These are phyloP conservation scores for Kernera saxatilis DNA, from an alignment of 345 rosid species.

Conservation along the genomic window DNA sequence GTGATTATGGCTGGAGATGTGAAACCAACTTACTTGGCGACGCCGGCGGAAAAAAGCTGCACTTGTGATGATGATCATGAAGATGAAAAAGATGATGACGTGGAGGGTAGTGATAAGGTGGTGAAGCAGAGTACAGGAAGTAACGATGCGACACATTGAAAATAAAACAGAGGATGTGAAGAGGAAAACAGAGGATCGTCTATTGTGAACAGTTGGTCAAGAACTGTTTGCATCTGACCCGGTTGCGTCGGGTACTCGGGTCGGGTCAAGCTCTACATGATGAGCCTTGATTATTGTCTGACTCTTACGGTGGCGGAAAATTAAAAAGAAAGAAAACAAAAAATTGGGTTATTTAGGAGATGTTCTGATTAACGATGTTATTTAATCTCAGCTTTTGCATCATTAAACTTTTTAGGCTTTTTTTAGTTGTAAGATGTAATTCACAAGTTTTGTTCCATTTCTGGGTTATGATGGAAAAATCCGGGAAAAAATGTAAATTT, in stretches of 20 bases:
- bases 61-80: conserved; percentile 31
- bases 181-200: conserved; percentile 17
- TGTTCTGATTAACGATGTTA: background rate
- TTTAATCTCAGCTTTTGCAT: background rate
- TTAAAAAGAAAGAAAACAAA: background rate
- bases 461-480: background rate
- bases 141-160: conserved; percentile 8
- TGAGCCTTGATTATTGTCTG: background rate
- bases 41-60: conserved; percentile 50
- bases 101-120: conserved; percentile 15
- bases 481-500: conserved; percentile 3
- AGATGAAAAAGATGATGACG: conserved; percentile 19
- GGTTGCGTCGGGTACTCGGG: conserved; percentile 17
- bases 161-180: background rate
- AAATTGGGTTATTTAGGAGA: conserved; percentile 3
- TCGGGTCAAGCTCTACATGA: conserved; percentile 18
- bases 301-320: background rate
- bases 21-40: conserved; percentile 74
- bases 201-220: background rate
- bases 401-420: background rate
- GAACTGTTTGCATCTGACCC: conserved; percentile 18
- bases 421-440: background rate
- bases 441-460: conserved; percentile 15
- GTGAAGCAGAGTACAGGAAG: conserved; percentile 10
- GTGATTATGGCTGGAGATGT: conserved; percentile 87